Conservation (phyloP, 192 early-diverging fungal species). For the Coemansia sp. region DNA sequence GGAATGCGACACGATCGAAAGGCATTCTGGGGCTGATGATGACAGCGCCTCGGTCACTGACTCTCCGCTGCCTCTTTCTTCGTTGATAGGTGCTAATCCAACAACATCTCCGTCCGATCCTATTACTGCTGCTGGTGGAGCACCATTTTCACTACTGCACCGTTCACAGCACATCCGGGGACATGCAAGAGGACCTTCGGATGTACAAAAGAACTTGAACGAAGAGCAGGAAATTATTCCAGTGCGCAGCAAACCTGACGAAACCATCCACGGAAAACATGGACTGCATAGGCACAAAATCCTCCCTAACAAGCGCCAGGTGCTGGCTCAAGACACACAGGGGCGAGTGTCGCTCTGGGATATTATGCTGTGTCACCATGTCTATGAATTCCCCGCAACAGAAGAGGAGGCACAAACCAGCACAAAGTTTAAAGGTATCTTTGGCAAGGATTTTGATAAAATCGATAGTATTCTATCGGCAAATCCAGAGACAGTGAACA, state of each 20-base stretch:
- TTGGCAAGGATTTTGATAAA: conserved; percentile 46
- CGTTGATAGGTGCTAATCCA: conserved; percentile 22
- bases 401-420: conserved; percentile 62
- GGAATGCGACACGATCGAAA: background rate
- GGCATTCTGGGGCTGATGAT: background rate
- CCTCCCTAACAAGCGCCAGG: conserved; percentile 83
- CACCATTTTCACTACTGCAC: background rate
- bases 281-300: conserved; percentile 68
- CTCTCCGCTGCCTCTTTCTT: conserved; percentile 36
- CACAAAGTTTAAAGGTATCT: conserved; percentile 41
- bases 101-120: background rate
- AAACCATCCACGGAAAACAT: conserved; percentile 59
- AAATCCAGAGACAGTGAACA: conserved; percentile 72
- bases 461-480: conserved; percentile 21
- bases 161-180: background rate
- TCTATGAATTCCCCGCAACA: conserved; percentile 51
- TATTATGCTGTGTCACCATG: conserved; percentile 68
- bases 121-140: background rate
- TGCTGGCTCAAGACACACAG: conserved; percentile 79
- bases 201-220: background rate
- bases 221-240: conserved; percentile 16
- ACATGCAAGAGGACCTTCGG: background rate
- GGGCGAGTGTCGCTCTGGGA: conserved; percentile 91
- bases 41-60: conserved; percentile 27
- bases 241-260: conserved; percentile 38